Evolutionary conservation across 75 land plant genomes (phyloP), one percentile per base, ranked within the genome.

Genomic region (Pinus tabuliformis): DNA sequence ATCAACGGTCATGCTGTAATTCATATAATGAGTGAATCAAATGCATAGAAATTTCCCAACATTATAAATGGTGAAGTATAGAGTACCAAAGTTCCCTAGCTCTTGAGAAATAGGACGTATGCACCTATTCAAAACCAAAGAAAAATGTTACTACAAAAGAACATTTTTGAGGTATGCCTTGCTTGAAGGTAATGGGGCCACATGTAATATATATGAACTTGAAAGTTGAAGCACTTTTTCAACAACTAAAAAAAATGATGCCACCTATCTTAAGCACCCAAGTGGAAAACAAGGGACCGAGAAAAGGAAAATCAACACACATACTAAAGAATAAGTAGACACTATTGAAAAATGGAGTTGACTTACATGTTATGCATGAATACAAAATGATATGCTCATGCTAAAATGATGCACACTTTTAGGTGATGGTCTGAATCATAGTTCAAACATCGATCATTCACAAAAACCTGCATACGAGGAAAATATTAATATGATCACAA

Each of bases 361-460:
- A 58, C 73, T 79, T 78, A 85, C 87, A 85, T 85, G 86, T 85
- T 82, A 81, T 82, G 75, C 87, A 85, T 85, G 74, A 85, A 85
- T 24, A 85, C 63, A 6, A 85, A 85, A 71, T 85, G 87, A 57
- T 85, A 85, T 33, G 87, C 85, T 30, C 87, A 62, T 42, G 87
- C 81, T 45, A 81, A 85, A 62, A 85, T 85, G 45, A 85, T 85
- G 11, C 87, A 56, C 58, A 85, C 87, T 85, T 85, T 85, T 61
- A 85, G 78, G 54, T 73, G 58, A 65, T 85, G 63, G 68, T 82
- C 86, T 4, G 75, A 77, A 70, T 85, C 86, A 85, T 26, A 85
- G 73, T 85, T 85, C 81, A 85, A 73, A 58, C 82, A 85, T 70
- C 82, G 86, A 58, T 82, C 86, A 52, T 85, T 85, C 21, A 85